Conservation (phyloP, 129 eudicot species). For the Daucus carota region DNA sequence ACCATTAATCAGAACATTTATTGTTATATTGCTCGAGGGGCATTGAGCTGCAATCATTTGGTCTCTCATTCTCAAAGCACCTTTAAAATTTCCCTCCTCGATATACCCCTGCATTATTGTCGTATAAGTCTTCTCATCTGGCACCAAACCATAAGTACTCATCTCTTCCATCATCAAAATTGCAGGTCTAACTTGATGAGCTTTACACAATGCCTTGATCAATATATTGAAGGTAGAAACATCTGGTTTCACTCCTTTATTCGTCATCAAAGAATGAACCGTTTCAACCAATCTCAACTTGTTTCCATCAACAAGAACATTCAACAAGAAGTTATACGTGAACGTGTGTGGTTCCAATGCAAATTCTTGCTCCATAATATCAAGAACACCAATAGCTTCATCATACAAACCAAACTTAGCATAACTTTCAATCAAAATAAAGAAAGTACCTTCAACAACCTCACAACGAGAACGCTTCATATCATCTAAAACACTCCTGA, state of each 20-base stretch:
- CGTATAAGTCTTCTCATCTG: conserved; percentile 78
- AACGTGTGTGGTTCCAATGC: conserved; percentile 45
- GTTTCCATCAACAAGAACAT: conserved; percentile 84
- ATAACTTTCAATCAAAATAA: conserved; percentile 56
- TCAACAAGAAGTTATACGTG: conserved; percentile 62
- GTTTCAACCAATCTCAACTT: conserved; percentile 70
- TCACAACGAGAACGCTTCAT: conserved; percentile 51
- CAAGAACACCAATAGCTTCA: conserved; percentile 75
- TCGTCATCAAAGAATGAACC: conserved; percentile 61
- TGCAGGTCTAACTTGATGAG: conserved; percentile 92
- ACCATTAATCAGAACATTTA: conserved; percentile 71
- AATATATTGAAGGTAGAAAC: conserved; percentile 76
- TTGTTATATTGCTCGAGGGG: conserved; percentile 41
- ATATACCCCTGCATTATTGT: conserved; percentile 89
- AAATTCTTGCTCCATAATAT: conserved; percentile 66
- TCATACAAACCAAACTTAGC: conserved; percentile 48
- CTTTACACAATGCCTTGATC: conserved; percentile 77
- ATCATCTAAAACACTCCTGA: conserved; percentile 48
- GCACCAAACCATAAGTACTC: conserved; percentile 57
- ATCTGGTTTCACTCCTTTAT: conserved; percentile 45
- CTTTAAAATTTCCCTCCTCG: conserved; percentile 66
- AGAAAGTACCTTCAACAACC: conserved; percentile 56
- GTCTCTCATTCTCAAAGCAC: conserved; percentile 70
- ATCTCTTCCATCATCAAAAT: conserved; percentile 88
- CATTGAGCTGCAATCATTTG: conserved; percentile 71